Base-by-base conservation (phyloP, 148 eudicot species). In the Amaranthus hypochondriacus region DNA sequence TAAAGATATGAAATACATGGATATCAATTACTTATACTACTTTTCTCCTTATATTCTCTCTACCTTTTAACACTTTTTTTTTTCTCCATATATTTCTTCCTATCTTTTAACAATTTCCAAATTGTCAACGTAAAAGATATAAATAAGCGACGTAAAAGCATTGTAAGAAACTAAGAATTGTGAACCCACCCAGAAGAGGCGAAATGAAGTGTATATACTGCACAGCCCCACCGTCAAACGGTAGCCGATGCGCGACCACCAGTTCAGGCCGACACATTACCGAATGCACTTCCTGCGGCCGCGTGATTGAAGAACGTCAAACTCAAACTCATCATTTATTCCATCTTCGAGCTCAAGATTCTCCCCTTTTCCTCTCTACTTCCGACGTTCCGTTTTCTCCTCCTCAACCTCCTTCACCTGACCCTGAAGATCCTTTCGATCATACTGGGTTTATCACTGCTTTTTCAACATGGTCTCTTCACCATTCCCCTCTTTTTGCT, bases 361-460 rank as follows among this genome's bases (percentile, higher is more conserved):
- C 89, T 63, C 97, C 98, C 6, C 91, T 94, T 60, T 62, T 80
- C 72, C 89, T 94, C 78, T 89, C 88, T 76, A 89, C 96, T 76
- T 89, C 97, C 79, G 97, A 94, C 88, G 93, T 91, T 77, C 92
- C 94, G 21, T 46, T 78, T 49, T 77, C 81, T 5, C 81, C 88
- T 8, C 71, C 77, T 2, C 80, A 77, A 7, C 80, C 74, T 1
- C 48, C 8, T 56, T 73, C 8, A 55, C 53, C 80, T 63, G 69
- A 56, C 50, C 15, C 78, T 43, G 87, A 82, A 2, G 98, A 94
- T 83, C 97, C 98, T 3, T 94, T 94, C 61, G 81, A 84, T n/a
- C 93, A 87, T 48, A 88, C 97, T 13, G 97, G 96, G 0, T 91
- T 94, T 90, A 85, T 94, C 74, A 91, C 97, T 53, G 90, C 98